Conservation (phyloP, 2,329 filamentous ascomycete species). For the Neofusicoccum sp. region DNA sequence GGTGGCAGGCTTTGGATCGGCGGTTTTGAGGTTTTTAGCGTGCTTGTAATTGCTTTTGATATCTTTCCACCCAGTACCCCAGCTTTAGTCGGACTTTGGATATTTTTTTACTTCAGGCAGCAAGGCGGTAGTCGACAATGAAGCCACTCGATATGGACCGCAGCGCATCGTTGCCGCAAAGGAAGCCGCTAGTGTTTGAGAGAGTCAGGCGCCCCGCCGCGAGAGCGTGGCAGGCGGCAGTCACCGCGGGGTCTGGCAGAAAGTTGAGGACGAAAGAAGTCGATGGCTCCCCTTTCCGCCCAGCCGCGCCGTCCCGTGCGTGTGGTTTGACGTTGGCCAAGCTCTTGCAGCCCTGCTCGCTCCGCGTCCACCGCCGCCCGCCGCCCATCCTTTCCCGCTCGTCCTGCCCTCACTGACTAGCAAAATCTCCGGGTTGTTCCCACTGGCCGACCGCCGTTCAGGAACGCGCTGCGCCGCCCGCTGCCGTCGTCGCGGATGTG, state of each 20-base stretch:
- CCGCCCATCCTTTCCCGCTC: constrained; percentile 6
- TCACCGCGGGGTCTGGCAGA: background rate
- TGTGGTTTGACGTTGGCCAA: background rate
- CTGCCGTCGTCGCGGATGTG: no score
- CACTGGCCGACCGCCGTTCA: background rate
- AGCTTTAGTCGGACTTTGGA: background rate
- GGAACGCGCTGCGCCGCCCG: background rate
- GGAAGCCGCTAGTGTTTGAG: background rate
- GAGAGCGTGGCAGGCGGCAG: background rate
- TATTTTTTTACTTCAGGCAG: background rate
- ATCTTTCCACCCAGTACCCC: constrained; percentile 11
- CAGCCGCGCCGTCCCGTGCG: background rate
- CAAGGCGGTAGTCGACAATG: background rate
- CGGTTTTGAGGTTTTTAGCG: background rate
- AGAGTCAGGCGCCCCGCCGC: background rate
- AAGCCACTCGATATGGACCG: background rate
- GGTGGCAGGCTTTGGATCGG: background rate
- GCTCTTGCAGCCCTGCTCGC: constrained; percentile 4
- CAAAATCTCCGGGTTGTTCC: constrained; percentile 1
- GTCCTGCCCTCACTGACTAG: background rate
- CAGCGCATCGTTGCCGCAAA: background rate
- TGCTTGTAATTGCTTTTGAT: constrained; percentile 14
- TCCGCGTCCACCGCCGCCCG: background rate
- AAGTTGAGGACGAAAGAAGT: background rate
- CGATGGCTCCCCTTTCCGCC: background rate